Percentiles rank a stretch among this genome's conserved stretches.
phyloP scores from a whole-genome alignment of 2,329 filamentous ascomycete genomes.

The Cladophialophora yegresii region DNA sequence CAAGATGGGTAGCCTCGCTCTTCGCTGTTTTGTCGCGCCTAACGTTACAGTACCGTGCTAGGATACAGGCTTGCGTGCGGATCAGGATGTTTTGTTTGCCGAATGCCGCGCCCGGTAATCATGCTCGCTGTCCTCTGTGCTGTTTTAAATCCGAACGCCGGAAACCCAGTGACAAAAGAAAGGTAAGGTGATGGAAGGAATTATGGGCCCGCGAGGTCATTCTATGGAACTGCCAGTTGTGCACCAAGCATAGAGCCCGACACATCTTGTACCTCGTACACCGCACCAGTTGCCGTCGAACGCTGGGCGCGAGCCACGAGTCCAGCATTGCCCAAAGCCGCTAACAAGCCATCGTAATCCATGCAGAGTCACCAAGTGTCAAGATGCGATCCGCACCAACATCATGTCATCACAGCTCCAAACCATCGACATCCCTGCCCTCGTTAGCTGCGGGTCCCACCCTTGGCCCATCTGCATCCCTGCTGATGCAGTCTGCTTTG shows the following conservation, averaged over 20 bases:
- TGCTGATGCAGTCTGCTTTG: constrained; percentile 3
- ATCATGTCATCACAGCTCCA: constrained; percentile 20
- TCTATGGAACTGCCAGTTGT: constrained; percentile 15
- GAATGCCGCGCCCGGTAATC: neutral
- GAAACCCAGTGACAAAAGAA: neutral
- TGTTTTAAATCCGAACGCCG: constrained; percentile 7
- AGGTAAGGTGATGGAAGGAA: constrained; percentile 11
- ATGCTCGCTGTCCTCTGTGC: neutral
- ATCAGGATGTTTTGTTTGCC: constrained; percentile 1
- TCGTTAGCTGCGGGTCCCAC: constrained; percentile 8
- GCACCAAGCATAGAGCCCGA: constrained; percentile 8
- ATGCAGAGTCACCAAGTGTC: constrained; percentile 16
- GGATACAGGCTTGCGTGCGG: neutral
- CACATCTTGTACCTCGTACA: neutral
- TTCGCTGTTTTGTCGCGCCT: constrained; percentile 17
- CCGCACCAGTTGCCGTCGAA: neutral
- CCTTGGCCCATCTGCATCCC: constrained; percentile 1
- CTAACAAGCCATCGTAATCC: constrained; percentile 15
- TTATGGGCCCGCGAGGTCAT: neutral
- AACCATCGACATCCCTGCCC: constrained; percentile 8
- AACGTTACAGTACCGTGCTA: constrained; percentile 8
- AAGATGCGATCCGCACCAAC: constrained; percentile 11
- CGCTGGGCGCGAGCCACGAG: neutral
- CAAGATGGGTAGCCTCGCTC: neutral
- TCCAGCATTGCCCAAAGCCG: constrained; percentile 3